Base-by-base conservation (phyloP, 2,329 filamentous ascomycete genomes). In the Emergomyces orientalis region DNA sequence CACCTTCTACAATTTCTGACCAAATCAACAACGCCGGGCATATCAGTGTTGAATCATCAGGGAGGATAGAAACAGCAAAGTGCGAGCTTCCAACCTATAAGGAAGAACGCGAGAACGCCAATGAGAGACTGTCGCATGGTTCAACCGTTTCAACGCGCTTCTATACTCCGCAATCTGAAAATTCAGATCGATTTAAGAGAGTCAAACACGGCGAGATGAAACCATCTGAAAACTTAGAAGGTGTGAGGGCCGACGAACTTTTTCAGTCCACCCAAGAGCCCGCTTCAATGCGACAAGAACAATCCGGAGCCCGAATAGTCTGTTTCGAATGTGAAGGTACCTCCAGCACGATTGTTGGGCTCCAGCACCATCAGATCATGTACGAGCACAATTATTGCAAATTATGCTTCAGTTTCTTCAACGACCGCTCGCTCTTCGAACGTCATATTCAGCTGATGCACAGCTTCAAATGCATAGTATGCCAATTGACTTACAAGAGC, bases 341-440 rank as follows among this genome's bases (percentile, higher is more conserved):
- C 14, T 66, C 65, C 51, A 55, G 30, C 45, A 64, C 63, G 19
- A 45, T 65, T 7, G 27, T 65, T 25, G 61, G 54, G 5, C 63
- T 67, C 25, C 66, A 66, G 3, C 64, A 65, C 49, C 66, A 67
- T 37, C 66, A 67, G 49, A 64, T 65, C 58, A 59, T 43, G 30
- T 43, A 58, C 27, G 60, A 56, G 17, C 66, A 67, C 52, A 64
- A 63, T 25, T 67, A 65, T 51, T 67, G 66, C 61, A 39, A 63
- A 17, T 45, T 59, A 47, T 67, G 66, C 30, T 52, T 59, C 13
- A 59, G 62, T 22, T 67, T 65, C n/a, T 67, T 67, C 41, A 56
- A 45, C 14, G 63, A 66, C n/a, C 19, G 39, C 8, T 57, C 22
- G 7, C n/a, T 60, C 8, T 52, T 64, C 14, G 13, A 63, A 19